phyloP scores from a whole-genome alignment of 2,329 filamentous ascomycete genomes.

The Graphilbum fragrans region DNA sequence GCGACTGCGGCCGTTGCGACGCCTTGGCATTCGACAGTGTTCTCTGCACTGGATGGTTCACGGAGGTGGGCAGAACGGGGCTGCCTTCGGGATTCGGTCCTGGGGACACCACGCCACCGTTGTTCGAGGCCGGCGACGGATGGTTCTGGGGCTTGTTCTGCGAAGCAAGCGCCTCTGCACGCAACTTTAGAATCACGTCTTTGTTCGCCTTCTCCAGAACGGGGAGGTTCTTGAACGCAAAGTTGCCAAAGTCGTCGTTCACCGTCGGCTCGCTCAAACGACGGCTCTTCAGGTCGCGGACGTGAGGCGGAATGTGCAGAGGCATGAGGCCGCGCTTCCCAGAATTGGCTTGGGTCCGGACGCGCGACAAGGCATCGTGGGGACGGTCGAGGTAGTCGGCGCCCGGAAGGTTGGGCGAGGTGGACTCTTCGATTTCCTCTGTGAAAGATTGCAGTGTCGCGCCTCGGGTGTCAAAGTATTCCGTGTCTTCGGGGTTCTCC shows the following conservation, averaged over 20 bases:
- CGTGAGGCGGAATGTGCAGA: conserved; percentile 89
- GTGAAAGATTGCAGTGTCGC: conserved; percentile 87
- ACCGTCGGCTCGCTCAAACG: conserved; percentile 82
- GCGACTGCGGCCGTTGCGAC: conserved; percentile 69
- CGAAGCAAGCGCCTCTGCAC: conserved; percentile 72
- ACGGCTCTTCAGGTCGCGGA: conserved; percentile 78
- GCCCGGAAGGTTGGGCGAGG: conserved; percentile 59
- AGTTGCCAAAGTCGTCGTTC: conserved; percentile 88
- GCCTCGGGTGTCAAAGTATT: conserved; percentile 90
- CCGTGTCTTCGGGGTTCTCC: conserved; percentile 92
- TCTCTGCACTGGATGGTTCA: conserved; percentile 55
- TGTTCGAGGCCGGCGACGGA: conserved; percentile 28
- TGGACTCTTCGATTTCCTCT: conserved; percentile 82
- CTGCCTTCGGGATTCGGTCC: conserved; percentile 60
- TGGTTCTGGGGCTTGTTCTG: conserved; percentile 37
- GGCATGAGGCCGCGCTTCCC: conserved; percentile 91
- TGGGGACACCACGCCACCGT: conserved; percentile 41
- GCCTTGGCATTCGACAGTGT: conserved; percentile 75
- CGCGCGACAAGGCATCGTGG: conserved; percentile 85
- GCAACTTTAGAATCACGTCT: conserved; percentile 92
- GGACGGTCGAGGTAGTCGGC: conserved; percentile 73
- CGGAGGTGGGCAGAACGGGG: conserved; percentile 53
- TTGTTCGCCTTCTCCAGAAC: conserved; percentile 98
- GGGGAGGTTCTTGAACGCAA: conserved; percentile 93
- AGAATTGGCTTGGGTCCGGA: conserved; percentile 74